Evolutionary conservation across 768 basidiomycete genomes (phyloP).

Genomic region (Serendipita sp.): DNA sequence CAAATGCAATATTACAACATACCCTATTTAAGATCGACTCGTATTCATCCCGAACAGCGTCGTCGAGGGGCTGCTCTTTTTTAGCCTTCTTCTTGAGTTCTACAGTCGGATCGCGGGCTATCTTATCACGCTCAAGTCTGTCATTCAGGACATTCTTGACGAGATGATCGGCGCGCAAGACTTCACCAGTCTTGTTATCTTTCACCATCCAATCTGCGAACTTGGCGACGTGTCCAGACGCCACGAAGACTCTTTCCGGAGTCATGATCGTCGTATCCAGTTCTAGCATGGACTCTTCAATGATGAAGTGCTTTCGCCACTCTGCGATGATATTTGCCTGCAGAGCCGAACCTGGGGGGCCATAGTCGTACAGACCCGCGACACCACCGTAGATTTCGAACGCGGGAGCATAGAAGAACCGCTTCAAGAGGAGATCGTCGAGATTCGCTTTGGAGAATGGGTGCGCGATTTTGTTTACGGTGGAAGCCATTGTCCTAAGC

Average conservation of each 20-base stretch:
- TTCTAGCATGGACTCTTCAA: conserved; percentile 97
- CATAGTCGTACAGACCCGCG: conserved; percentile 95
- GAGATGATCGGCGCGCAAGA: conserved; percentile 90
- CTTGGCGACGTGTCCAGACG: conserved; percentile 93
- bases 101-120: conserved; percentile 65
- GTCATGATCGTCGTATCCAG: conserved; percentile 98
- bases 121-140: conserved; percentile 74
- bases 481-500: conserved; percentile 12
- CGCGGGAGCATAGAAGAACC: conserved; percentile 96
- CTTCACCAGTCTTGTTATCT: conserved; percentile 87
- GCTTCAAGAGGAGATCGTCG: conserved; percentile 69
- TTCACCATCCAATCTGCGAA: conserved; percentile 99
- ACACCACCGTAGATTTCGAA: conserved; percentile 99
- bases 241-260: conserved; percentile 83
- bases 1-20: conserved; percentile 18
- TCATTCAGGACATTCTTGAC: conserved; percentile 88
- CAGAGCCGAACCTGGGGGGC: conserved; percentile 86
- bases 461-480: conserved; percentile 69
- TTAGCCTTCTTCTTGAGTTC: conserved; percentile 51
- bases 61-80: conserved; percentile 52
- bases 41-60: conserved; percentile 61
- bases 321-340: conserved; percentile 93
- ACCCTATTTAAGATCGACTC: conserved; percentile 81
- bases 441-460: conserved; percentile 75
- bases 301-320: conserved; percentile 97